Base-by-base conservation (phyloP, 305 asterid species). In the Salvia sclarea region DNA sequence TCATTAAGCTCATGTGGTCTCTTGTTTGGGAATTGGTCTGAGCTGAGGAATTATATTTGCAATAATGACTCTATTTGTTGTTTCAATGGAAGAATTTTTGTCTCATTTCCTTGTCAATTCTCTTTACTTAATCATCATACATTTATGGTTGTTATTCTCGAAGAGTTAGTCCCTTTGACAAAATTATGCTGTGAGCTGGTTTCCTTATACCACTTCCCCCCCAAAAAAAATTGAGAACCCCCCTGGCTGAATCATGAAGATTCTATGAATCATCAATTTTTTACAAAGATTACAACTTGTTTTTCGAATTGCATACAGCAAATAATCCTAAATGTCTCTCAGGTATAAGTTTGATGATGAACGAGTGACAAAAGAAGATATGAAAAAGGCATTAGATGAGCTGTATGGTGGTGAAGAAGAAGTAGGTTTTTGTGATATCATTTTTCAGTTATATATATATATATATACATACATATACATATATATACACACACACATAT, bases 261-360 rank as follows among this genome's bases (percentile, higher is more conserved):
- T 37, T 60, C 37, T 54, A 18, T 62, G 62, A 38, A 55, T 59
- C 70, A 33, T 16, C 52, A 63, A 62, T 44, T 64, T 41, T 33
- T 50, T 20, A 33, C 16, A 73, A 64, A 40, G 50, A 70, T 17
- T 69, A 14, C 68, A 30, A 24, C 11, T 67, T 37, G 30, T 16
- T 13, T 30, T 14, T 1, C 30, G 49, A 68, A 63, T 63, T 47
- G 61, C 43, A 11, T 6, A 71, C 75, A 75, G 47, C 56, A 56
- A 66, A 60, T 73, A 10, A 33, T 73, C 31, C 45, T 48, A 43
- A 70, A 65, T 71, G 74, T 66, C 18, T 76, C 25, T 63, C 83
- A 85, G 91, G 88, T 83, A 73, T 70, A 85, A 79, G 71, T 85
- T 85, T 76, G 91, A 83, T 49, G 86, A 85, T 79, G 91, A 85